Base-by-base conservation (phyloP, 768 basidiomycete species). In the Pulveroboletus frians region DNA sequence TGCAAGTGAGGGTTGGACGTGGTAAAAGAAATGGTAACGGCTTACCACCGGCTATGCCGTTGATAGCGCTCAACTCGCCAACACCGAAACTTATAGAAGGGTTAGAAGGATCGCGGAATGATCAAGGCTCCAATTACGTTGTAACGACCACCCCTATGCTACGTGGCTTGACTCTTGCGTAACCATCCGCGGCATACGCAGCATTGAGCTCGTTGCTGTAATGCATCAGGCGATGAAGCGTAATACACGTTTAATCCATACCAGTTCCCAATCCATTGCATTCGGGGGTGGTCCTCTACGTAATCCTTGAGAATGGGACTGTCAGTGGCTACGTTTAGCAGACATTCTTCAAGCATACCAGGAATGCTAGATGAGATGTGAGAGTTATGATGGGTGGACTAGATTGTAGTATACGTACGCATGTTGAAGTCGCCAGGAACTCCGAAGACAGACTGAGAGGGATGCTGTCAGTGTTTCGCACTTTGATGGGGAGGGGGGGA, bases 261-360 rank as follows among this genome's bases (percentile, higher is more conserved):
- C 85, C 86, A 88, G 61, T 90, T 88, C 5, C 92, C 93, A 46
- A 93, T 77, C 92, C 92, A 95, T 14, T 87, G 72, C 35, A 96
- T 83, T 6, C 63, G 74, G 3, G 81, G 77, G 61, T 89, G 79
- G 51, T 87, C 87, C 64, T 94, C 92, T 45, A 96, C 75, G 29
- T 85, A 73, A 64, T 96, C 92, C 80, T 92, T 60, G 20, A 54
- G 23, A 27, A 39, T 49, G 14, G 8, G 23, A 0, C 4, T 15
- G 23, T 47, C 2, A 55, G 15, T 26, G 14, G 34, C 10, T 10
- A 37, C 7, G 15, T 21, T 13, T 4, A 32, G 32, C n/a, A 14
- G 11, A 9, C 20, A 18, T 17, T 27, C 30, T 17, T 14, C 21
- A 37, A 49, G 31, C 64, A 51, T 42, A 67, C 66, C 56, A 67